Evolutionary conservation across 2,329 filamentous ascomycete genomes (phyloP).

Genomic region (Colletotrichum sp.): DNA sequence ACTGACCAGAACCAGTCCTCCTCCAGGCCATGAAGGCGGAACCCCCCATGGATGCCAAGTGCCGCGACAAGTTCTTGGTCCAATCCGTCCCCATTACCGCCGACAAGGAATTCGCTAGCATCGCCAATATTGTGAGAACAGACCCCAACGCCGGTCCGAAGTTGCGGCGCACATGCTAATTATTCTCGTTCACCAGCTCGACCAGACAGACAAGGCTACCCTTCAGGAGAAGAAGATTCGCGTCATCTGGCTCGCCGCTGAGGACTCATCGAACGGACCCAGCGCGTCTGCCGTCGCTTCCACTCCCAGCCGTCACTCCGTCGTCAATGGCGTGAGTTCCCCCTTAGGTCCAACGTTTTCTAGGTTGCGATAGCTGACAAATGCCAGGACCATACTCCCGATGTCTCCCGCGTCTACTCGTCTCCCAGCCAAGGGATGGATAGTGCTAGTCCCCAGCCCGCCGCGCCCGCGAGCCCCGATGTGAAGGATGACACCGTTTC

Average conservation of each 20-base stretch:
- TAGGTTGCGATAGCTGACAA: background rate
- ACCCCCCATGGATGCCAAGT: slow-evolving; percentile 83
- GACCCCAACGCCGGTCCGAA: background rate
- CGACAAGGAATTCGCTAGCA: slow-evolving; percentile 83
- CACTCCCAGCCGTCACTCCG: slow-evolving; percentile 47
- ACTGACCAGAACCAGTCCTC: slow-evolving; percentile 66
- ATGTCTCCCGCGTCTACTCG: slow-evolving; percentile 48
- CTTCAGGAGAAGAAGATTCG: slow-evolving; percentile 97
- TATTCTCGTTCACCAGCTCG: slow-evolving; percentile 64
- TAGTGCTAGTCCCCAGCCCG: slow-evolving; percentile 29
- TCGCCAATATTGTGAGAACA: slow-evolving; percentile 50
- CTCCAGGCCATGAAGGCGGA: slow-evolving; percentile 98
- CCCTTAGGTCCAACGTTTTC: background rate
- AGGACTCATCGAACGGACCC: slow-evolving; percentile 39
- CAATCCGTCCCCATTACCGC: slow-evolving; percentile 85
- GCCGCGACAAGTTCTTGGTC: slow-evolving; percentile 97
- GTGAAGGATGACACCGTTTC: slow-evolving; percentile 32
- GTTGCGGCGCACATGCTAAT: background rate
- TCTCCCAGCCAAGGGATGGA: slow-evolving; percentile 42
- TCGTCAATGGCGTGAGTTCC: slow-evolving; percentile 36
- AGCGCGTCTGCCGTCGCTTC: slow-evolving; percentile 24
- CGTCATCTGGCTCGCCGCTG: slow-evolving; percentile 79
- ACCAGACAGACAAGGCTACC: slow-evolving; percentile 75
- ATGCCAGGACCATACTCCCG: slow-evolving; percentile 47
- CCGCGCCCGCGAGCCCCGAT: slow-evolving; percentile 35